These are phyloP conservation scores for Oldenlandia corymbosa DNA, from an alignment of 257 asterid species.

Conservation along the genomic window DNA sequence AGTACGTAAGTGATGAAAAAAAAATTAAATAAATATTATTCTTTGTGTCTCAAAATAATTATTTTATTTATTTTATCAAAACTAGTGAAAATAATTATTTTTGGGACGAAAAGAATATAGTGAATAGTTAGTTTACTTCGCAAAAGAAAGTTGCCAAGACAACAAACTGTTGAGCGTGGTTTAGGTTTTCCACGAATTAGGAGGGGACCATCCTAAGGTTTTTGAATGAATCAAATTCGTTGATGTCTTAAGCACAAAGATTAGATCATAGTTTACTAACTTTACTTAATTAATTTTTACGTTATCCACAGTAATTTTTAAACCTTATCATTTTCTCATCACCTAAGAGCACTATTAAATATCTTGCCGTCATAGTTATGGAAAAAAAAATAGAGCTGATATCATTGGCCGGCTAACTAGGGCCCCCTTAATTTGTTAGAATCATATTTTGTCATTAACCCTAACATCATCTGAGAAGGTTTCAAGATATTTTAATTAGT, in stretches of 20 bases:
- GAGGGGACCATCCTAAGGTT: slow-evolving; percentile 3
- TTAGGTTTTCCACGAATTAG: slow-evolving; percentile 21
- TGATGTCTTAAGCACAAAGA: slow-evolving; percentile 17
- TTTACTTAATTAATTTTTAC: background rate
- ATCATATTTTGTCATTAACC: slow-evolving; percentile 21
- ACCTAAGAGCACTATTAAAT: slow-evolving; percentile 17
- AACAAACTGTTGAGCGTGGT: slow-evolving; percentile 34
- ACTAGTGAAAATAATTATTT: no score
- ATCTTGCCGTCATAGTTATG: slow-evolving; percentile 34
- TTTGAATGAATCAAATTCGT: background rate
- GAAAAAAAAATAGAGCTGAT: slow-evolving; percentile 46
- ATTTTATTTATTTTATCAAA: no score
- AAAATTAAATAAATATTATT: no score
- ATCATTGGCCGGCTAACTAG: slow-evolving; percentile 69
- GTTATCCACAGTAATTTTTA: background rate
- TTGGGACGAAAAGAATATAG: no score
- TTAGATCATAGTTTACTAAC: slow-evolving; percentile 21
- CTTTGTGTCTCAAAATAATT: no score
- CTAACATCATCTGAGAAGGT: slow-evolving; percentile 11
- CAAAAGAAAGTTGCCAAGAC: slow-evolving; percentile 25
- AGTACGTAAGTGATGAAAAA: no score
- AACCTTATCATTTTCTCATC: slow-evolving; percentile 40
- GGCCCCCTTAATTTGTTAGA: slow-evolving; percentile 40
- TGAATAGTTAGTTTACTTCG: no score
- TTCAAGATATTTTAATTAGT: slow-evolving; percentile 22